These are phyloP conservation scores for Kwoniella bestiolae DNA, from an alignment of 768 basidiomycete species.

Conservation along the genomic window DNA sequence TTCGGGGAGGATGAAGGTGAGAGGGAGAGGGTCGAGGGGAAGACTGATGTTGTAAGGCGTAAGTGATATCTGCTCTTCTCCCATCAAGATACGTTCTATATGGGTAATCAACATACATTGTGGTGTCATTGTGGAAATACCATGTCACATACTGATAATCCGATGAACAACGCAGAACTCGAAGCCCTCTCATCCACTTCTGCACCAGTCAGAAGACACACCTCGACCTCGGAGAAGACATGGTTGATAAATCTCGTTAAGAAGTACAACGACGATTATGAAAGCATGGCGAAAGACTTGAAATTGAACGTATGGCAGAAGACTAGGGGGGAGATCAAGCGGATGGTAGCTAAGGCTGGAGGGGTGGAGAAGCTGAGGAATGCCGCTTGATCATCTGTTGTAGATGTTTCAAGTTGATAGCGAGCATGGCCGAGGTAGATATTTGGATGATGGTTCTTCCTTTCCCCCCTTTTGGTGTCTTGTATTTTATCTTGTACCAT, in stretches of 20 bases:
- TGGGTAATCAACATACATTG: background rate
- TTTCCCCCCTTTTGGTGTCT: too few relatives aligned
- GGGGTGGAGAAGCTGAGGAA: conserved; percentile 43
- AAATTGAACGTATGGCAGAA: conserved; percentile 81
- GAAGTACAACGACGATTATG: conserved; percentile 73
- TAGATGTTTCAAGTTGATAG: too few relatives aligned
- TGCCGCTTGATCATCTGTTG: background rate
- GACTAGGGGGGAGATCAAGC: conserved; percentile 73
- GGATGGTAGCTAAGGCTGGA: conserved; percentile 56
- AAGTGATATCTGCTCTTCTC: conserved; percentile 26
- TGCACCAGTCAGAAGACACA: conserved; percentile 64
- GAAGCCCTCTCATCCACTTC: conserved; percentile 65
- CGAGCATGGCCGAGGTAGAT: too few relatives aligned
- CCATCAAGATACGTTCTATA: too few relatives aligned
- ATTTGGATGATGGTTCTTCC: too few relatives aligned
- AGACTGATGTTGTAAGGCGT: conserved; percentile 62
- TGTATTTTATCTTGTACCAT: too few relatives aligned
- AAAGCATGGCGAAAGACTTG: conserved; percentile 77
- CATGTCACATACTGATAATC: background rate
- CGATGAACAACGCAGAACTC: conserved; percentile 60
- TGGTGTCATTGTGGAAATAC: too few relatives aligned
- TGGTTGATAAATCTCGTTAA: conserved; percentile 71
- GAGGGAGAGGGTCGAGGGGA: conserved; percentile 40
- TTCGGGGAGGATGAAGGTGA: conserved; percentile 36
- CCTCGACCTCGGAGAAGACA: conserved; percentile 70